A percentile compares a stretch with the other conserved stretches of the same genome.
These are phyloP conservation scores for Athelia psychrophila DNA, from an alignment of 1,284 basidiomycete genomes.

Conservation along the genomic window DNA sequence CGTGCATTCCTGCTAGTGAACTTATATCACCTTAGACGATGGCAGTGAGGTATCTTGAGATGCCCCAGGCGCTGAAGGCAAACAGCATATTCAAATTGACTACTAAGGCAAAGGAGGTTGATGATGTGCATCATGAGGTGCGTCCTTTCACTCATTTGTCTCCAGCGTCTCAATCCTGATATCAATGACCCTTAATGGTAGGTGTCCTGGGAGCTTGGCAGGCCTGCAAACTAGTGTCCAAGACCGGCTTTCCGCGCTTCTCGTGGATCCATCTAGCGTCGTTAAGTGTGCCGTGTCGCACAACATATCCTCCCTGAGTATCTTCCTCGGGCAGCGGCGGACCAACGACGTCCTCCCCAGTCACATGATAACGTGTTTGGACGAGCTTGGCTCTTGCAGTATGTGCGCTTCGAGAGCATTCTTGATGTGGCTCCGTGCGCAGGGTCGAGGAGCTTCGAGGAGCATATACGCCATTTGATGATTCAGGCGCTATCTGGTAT, in stretches of 20 bases:
- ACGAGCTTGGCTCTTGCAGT: slow-evolving; percentile 93
- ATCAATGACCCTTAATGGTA: slow-evolving; percentile 34
- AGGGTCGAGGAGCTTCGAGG: slow-evolving; percentile 83
- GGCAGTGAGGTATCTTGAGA: too few species aligned
- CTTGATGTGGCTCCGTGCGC: slow-evolving; percentile 90
- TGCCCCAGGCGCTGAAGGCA: too few species aligned
- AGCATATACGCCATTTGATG: slow-evolving; percentile 93
- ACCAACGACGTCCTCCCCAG: slow-evolving; percentile 95
- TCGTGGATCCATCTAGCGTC: slow-evolving; percentile 73
- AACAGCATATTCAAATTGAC: too few species aligned
- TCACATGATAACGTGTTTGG: slow-evolving; percentile 98
- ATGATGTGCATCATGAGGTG: slow-evolving; percentile 75
- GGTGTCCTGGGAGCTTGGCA: slow-evolving; percentile 87
- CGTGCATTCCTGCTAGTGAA: too few species aligned
- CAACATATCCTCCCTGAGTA: slow-evolving; percentile 83
- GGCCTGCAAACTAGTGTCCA: slow-evolving; percentile 87
- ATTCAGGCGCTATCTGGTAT: slow-evolving; percentile 87
- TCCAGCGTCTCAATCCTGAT: slow-evolving; percentile 14
- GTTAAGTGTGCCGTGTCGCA: slow-evolving; percentile 69
- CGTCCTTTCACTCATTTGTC: slow-evolving; percentile 20
- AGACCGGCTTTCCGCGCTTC: slow-evolving; percentile 79
- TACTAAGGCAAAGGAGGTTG: slow-evolving; percentile 74
- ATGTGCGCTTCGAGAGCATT: too few species aligned
- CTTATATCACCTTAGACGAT: too few species aligned
- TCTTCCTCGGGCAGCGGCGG: slow-evolving; percentile 89